Evolutionary conservation across 106 monocot species (phyloP).

Genomic region (Acorus gramineus): DNA sequence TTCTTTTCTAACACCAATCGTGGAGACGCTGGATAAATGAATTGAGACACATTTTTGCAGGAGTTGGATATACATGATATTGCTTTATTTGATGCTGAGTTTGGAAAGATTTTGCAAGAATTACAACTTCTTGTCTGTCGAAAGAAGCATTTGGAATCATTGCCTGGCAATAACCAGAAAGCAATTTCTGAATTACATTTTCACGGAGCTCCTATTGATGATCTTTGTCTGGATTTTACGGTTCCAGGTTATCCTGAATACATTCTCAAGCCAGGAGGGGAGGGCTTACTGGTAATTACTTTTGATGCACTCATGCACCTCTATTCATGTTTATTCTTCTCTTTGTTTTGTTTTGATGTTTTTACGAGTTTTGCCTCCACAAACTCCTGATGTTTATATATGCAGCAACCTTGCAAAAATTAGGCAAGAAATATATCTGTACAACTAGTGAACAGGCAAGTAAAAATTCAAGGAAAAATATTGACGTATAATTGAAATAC

Average conservation of each 20-base stretch:
- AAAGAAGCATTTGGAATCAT: slow-evolving; percentile 48
- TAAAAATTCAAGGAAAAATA: too few relatives aligned
- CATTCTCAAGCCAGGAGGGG: slow-evolving; percentile 61
- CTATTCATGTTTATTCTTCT: neutral
- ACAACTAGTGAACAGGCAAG: too few relatives aligned
- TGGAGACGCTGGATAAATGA: neutral
- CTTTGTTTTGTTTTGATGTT: neutral
- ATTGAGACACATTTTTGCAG: slow-evolving; percentile 17
- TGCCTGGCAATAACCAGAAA: slow-evolving; percentile 21
- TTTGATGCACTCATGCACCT: neutral
- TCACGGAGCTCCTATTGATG: slow-evolving; percentile 67
- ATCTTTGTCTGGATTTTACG: slow-evolving; percentile 74
- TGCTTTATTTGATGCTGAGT: slow-evolving; percentile 79
- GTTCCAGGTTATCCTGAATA: slow-evolving; percentile 97
- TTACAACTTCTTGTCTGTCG: slow-evolving; percentile 61
- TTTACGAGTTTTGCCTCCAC: neutral
- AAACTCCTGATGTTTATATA: too few relatives aligned
- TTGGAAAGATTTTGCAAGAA: slow-evolving; percentile 91
- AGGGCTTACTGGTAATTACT: slow-evolving; percentile 32
- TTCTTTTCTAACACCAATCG: too few relatives aligned
- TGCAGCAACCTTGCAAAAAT: too few relatives aligned
- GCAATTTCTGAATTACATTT: slow-evolving; percentile 42
- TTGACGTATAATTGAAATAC: too few relatives aligned
- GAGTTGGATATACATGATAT: slow-evolving; percentile 92
- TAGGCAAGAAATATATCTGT: too few relatives aligned